A percentile compares a stretch with the other conserved stretches of the same genome.
Evolutionary conservation across 2,329 filamentous ascomycete species (phyloP).

Genomic region (Cladophialophora bantiana): DNA sequence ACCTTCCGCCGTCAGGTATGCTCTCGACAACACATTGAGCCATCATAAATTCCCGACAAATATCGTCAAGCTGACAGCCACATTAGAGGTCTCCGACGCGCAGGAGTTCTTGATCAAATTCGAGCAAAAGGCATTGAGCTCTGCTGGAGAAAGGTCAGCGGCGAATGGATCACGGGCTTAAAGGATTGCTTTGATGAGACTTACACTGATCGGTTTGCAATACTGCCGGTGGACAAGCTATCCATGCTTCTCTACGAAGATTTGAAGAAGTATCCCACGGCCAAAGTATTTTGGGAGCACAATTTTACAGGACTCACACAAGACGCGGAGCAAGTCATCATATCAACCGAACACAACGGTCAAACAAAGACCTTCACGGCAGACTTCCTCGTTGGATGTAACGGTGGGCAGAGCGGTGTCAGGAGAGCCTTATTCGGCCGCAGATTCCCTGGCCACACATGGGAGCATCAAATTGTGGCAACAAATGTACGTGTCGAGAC

Average conservation of each 20-base stretch:
- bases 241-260: constrained; percentile 51
- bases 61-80: not conserved
- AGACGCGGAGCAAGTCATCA: constrained; percentile 1
- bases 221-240: constrained; percentile 53
- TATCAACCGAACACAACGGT: not conserved
- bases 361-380: constrained; percentile 14
- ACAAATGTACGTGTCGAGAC: constrained; percentile 23
- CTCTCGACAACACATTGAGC: not conserved
- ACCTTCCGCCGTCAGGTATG: constrained; percentile 54
- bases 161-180: constrained; percentile 43
- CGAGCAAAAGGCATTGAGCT: constrained; percentile 51
- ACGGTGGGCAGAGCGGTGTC: constrained; percentile 50
- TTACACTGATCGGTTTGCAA: constrained; percentile 48
- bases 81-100: constrained; percentile 56
- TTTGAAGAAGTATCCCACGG: constrained; percentile 44
- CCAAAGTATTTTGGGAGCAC: constrained; percentile 55
- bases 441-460: constrained; percentile 21
- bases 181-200: constrained; percentile 5
- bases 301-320: constrained; percentile 34
- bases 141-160: constrained; percentile 53
- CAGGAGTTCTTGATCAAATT: constrained; percentile 63
- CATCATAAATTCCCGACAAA: no score
- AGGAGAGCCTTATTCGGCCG: constrained; percentile 42
- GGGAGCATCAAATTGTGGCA: constrained; percentile 19
- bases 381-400: constrained; percentile 52